These are phyloP conservation scores for Vitis hybrid DNA, from an alignment of 177 flowering plant species.

Conservation along the genomic window DNA sequence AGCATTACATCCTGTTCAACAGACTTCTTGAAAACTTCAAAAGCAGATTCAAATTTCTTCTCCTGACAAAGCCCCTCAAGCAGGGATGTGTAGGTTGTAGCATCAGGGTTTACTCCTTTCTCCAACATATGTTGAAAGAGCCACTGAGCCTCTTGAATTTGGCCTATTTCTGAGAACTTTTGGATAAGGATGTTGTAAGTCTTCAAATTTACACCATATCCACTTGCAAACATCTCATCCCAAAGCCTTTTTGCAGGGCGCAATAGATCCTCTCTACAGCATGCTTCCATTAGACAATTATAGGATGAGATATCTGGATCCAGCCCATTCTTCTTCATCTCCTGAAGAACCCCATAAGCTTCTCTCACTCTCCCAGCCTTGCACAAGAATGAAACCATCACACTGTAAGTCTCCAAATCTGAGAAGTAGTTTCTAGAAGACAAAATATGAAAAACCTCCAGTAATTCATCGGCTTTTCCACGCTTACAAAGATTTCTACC, in stretches of 20 bases:
- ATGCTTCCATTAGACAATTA: conserved; percentile 82
- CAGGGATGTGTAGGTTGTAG: conserved; percentile 50
- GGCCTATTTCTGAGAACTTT: conserved; percentile 65
- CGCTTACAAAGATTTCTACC: conserved; percentile 62
- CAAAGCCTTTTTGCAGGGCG: conserved; percentile 88
- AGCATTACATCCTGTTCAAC: conserved; percentile 51
- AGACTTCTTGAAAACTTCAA: conserved; percentile 48
- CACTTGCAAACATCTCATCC: conserved; percentile 97
- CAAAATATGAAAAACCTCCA: conserved; percentile 46
- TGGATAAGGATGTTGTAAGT: conserved; percentile 70
- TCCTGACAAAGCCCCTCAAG: conserved; percentile 70
- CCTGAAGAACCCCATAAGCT: conserved; percentile 69
- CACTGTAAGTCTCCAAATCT: conserved; percentile 59
- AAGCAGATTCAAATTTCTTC: conserved; percentile 51
- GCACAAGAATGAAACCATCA: conserved; percentile 70
- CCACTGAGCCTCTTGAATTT: conserved; percentile 62
- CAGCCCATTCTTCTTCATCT: conserved; percentile 80
- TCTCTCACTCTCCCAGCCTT: conserved; percentile 70
- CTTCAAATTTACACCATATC: conserved; percentile 60
- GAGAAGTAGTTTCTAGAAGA: conserved; percentile 53
- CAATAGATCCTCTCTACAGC: conserved; percentile 79
- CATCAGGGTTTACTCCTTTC: conserved; percentile 64
- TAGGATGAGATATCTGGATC: conserved; percentile 61
- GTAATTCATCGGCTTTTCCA: conserved; percentile 54
- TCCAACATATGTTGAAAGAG: conserved; percentile 69